Conservation (phyloP, 2,329 filamentous ascomycete genomes). For the Monilinia fructicola region DNA sequence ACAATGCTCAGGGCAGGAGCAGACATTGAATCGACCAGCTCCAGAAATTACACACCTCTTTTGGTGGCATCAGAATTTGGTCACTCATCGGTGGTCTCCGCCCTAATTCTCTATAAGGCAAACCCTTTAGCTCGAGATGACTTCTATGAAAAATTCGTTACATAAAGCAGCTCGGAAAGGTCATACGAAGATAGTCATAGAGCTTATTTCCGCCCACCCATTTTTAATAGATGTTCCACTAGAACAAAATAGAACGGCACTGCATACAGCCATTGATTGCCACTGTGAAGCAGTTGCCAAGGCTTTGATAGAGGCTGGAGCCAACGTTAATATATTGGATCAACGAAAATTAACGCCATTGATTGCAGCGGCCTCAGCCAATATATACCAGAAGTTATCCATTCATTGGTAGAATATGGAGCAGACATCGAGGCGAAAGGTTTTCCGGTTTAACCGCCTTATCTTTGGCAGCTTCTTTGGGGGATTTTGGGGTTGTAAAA, state of each 20-base stretch:
- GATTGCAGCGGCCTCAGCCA: neutral
- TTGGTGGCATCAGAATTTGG: slow-evolving; percentile 10
- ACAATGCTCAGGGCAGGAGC: neutral
- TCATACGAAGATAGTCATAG: neutral
- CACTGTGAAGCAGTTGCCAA: neutral
- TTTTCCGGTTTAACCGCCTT: neutral
- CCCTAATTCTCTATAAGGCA: neutral
- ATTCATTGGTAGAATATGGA: slow-evolving; percentile 4
- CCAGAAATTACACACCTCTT: slow-evolving; percentile 6
- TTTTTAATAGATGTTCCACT: neutral
- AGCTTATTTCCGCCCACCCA: neutral
- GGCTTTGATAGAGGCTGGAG: slow-evolving; percentile 3
- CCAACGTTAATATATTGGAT: neutral
- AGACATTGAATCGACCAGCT: neutral
- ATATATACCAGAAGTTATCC: neutral
- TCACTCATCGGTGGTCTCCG: neutral
- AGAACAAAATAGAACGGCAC: neutral
- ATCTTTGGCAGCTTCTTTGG: neutral
- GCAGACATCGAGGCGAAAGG: neutral
- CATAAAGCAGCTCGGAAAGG: neutral
- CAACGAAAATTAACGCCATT: neutral
- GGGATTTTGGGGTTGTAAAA: neutral
- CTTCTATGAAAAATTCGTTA: neutral
- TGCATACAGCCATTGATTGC: neutral
- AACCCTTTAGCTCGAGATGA: slow-evolving; percentile 12